phyloP scores from a whole-genome alignment of 345 rosid species.

The Gossypium herbaceum region DNA sequence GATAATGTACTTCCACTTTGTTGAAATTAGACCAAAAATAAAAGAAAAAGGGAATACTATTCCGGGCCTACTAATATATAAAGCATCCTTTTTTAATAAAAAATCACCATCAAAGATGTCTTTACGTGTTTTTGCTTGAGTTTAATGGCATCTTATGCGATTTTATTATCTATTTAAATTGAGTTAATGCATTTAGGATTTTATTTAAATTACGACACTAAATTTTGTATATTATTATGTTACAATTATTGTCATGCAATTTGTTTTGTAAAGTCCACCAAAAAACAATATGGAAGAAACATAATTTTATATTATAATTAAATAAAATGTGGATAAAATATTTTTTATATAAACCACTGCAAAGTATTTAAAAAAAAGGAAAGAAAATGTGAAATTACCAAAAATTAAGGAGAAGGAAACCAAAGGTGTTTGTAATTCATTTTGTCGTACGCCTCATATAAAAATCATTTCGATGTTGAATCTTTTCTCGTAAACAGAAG shows the following conservation, averaged over 20 bases:
- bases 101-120: background rate
- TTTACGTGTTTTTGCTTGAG: background rate
- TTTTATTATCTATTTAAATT: background rate
- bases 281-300: too few relatives aligned
- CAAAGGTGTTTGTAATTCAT: background rate
- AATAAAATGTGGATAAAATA: background rate
- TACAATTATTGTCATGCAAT: too few relatives aligned
- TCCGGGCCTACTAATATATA: constrained; percentile 8
- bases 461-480: background rate
- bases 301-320: background rate
- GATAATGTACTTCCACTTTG: constrained; percentile 25
- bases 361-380: background rate
- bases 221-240: too few relatives aligned
- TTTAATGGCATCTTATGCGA: background rate
- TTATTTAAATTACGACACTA: too few relatives aligned
- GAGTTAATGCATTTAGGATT: too few relatives aligned
- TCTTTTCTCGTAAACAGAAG: background rate
- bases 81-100: background rate
- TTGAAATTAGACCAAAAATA: constrained; percentile 16
- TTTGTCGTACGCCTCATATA: background rate
- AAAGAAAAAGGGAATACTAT: constrained; percentile 7
- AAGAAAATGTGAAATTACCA: constrained; percentile 9
- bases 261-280: too few relatives aligned
- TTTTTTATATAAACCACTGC: background rate
- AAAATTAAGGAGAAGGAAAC: constrained; percentile 17